phyloP scores from a whole-genome alignment of 148 eudicot species.

The Dysphania ambrosioides region DNA sequence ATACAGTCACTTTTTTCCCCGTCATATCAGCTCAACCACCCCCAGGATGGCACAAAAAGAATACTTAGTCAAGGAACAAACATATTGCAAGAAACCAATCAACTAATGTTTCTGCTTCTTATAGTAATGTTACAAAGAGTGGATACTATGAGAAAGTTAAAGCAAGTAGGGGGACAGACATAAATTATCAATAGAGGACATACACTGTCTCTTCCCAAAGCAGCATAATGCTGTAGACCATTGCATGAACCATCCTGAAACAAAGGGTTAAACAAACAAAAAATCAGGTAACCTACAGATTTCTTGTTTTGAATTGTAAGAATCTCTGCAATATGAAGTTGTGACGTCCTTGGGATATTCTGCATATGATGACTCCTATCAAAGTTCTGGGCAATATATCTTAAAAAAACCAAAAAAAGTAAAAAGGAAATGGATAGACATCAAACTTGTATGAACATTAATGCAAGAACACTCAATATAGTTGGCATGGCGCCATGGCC shows the following conservation, averaged over 20 bases:
- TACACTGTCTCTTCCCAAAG: constrained; percentile 90
- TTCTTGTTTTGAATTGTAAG: not conserved
- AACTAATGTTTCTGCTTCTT: not conserved
- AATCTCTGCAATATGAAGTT: not conserved
- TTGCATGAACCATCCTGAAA: constrained; percentile 95
- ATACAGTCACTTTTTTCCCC: not conserved
- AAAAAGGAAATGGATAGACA: not conserved
- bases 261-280: not conserved
- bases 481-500: too few species aligned
- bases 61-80: not conserved
- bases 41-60: not conserved
- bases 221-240: constrained; percentile 96
- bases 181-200: constrained; percentile 22
- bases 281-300: not conserved
- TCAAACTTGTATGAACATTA: not conserved
- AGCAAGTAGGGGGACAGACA: not conserved
- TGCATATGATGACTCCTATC: not conserved
- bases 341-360: not conserved
- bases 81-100: not conserved
- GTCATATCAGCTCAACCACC: not conserved
- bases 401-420: not conserved
- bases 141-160: not conserved
- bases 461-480: not conserved
- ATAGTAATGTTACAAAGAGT: not conserved
- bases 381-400: not conserved